Base-by-base conservation (phyloP, 2,329 filamentous ascomycete genomes). In the Amauroascus niger region DNA sequence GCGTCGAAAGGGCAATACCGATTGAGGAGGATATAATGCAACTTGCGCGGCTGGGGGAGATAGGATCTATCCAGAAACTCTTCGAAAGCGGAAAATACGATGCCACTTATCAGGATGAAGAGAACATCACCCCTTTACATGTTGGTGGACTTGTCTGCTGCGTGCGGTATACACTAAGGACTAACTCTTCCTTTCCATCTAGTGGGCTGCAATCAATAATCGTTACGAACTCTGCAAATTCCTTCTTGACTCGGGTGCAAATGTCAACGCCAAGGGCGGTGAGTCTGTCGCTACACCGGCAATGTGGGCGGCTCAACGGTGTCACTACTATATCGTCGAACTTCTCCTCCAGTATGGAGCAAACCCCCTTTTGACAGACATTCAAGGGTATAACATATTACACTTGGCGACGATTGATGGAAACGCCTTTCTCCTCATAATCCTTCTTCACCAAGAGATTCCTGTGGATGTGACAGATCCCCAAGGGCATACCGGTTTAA, bases 151-250 rank as follows among this genome's bases (percentile, higher is more conserved):
- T 32, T 24, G 1, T 8, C 26, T 5, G 32, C 14, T 41, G 1
- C n/a, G n/a, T n/a, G n/a, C 22, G 33, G 14, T 8, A 16, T 32
- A 49, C 8, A 3, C 24, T 39, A 6, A 26, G 59, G 24, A 57
- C 55, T 61, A 47, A 59, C 55, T 14, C 50, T 51, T 54, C 58
- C 62, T 54, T 30, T 52, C 28, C 14, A n/a, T 20, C 51, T 67
- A 98, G 88, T 98, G 93, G 93, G 93, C 93, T 45, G 88, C 94
- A 35, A 97, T 98, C 69, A 98, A 98, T 74, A 97, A 97, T 67
- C 93, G 96, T 69, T 94, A 91, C 74, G 87, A 88, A 61, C 89
- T 97, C 76, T 96, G 91, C 79, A 91, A 93, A 70, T 96, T 94
- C 71, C 82, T 98, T 43, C 80, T 98, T 67, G 87, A 86, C 60